Evolutionary conservation across 306 rosid species (phyloP).

Genomic region (Canavalia ensiformis): DNA sequence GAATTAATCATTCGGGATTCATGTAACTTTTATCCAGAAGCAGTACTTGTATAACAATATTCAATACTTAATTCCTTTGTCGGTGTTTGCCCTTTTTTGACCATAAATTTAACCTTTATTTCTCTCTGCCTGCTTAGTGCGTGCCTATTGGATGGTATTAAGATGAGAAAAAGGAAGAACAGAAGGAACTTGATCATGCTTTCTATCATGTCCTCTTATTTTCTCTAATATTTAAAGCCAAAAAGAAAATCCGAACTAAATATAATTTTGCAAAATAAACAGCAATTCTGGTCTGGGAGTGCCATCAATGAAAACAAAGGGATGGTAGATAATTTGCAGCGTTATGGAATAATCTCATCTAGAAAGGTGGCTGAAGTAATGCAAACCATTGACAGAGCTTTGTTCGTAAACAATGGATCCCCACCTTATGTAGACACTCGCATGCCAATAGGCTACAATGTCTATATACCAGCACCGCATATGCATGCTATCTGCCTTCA

Average conservation of each 20-base stretch:
- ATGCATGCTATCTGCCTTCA: conserved; percentile 98
- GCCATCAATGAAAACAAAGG: conserved; percentile 68
- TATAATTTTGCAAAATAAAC: conserved; percentile 36
- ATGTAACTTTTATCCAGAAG: too few species aligned
- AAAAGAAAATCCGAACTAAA: background rate
- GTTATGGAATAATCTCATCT: conserved; percentile 74
- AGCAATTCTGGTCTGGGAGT: conserved; percentile 77
- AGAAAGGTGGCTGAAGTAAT: conserved; percentile 74
- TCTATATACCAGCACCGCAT: conserved; percentile 96
- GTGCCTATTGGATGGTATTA: background rate
- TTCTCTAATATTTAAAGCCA: background rate
- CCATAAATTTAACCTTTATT: conserved; percentile 1
- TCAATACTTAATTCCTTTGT: background rate
- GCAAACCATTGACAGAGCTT: conserved; percentile 82
- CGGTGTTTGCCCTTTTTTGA: background rate
- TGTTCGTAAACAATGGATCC: conserved; percentile 74
- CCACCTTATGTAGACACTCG: conserved; percentile 86
- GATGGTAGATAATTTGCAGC: conserved; percentile 82
- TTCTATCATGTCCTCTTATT: background rate
- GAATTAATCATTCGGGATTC: too few species aligned
- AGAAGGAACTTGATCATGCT: background rate
- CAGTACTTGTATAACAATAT: too few species aligned
- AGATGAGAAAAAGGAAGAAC: conserved; percentile 1
- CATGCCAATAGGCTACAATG: conserved; percentile 86
- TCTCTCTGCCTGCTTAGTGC: conserved; percentile 21